These are phyloP conservation scores for Aspergillus melleus DNA, from an alignment of 2,329 filamentous ascomycete genomes.

Conservation along the genomic window DNA sequence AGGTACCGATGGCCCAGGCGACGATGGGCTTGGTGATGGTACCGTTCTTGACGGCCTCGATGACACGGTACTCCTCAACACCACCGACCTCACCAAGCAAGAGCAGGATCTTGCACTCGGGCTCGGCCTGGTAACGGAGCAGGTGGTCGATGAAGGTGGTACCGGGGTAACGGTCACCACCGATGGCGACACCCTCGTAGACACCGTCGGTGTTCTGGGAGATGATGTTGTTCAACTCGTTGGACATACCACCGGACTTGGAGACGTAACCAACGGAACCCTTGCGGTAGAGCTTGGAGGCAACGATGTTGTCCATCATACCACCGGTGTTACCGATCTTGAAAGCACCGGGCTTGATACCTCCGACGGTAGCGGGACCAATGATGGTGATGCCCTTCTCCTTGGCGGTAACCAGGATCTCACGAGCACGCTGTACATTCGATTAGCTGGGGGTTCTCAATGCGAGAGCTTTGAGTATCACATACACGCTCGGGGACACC, in stretches of 20 bases:
- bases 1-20: slow-evolving; percentile 98
- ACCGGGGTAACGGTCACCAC: slow-evolving; percentile 97
- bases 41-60: slow-evolving; percentile 94
- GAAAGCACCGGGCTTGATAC: slow-evolving; percentile 98
- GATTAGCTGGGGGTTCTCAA: slow-evolving; percentile 6
- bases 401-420: slow-evolving; percentile 93
- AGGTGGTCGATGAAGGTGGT: slow-evolving; percentile 99
- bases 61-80: slow-evolving; percentile 99
- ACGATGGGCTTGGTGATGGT: slow-evolving; percentile 97
- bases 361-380: slow-evolving; percentile 95
- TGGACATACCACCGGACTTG: slow-evolving; percentile 99
- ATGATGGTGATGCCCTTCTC: slow-evolving; percentile 99
- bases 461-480: not conserved
- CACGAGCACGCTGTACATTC: slow-evolving; percentile 76
- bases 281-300: slow-evolving; percentile 99
- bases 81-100: slow-evolving; percentile 97
- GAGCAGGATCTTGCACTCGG: slow-evolving; percentile 95
- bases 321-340: slow-evolving; percentile 99
- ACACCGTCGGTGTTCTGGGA: slow-evolving; percentile 95
- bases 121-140: slow-evolving; percentile 93
- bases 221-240: slow-evolving; percentile 99
- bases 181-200: slow-evolving; percentile 98
- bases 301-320: slow-evolving; percentile 99
- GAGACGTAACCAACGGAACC: slow-evolving; percentile 98
- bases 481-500: slow-evolving; percentile 94